These are phyloP conservation scores for Incumbomyces lentus DNA, from an alignment of 2,329 filamentous ascomycete genomes.

Conservation along the genomic window DNA sequence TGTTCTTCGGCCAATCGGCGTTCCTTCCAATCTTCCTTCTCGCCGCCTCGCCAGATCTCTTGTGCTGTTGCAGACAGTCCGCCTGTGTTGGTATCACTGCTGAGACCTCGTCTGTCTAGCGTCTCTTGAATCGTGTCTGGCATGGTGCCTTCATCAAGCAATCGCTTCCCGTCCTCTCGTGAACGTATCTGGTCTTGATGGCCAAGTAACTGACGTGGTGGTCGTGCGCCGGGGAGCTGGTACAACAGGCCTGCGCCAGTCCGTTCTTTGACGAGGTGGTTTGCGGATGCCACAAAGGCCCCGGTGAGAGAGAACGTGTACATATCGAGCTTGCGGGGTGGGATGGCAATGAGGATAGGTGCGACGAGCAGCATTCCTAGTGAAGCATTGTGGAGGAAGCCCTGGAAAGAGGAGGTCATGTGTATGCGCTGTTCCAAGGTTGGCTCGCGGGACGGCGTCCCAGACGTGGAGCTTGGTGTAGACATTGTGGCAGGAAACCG, in stretches of 20 bases:
- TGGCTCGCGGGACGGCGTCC: background rate
- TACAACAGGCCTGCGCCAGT: constrained; percentile 29
- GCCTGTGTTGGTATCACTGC: constrained; percentile 16
- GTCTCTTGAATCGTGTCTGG: background rate
- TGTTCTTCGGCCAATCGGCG: constrained; percentile 30
- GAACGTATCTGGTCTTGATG: constrained; percentile 10
- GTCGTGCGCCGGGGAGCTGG: constrained; percentile 18
- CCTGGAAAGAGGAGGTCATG: constrained; percentile 12
- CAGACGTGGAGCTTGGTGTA: background rate
- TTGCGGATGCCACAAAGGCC: constrained; percentile 39
- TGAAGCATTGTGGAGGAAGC: constrained; percentile 32
- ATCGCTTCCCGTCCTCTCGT: constrained; percentile 15
- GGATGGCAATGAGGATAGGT: constrained; percentile 45
- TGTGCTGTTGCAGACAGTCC: constrained; percentile 10
- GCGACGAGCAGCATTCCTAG: constrained; percentile 42
- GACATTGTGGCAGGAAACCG: background rate
- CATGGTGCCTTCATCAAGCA: constrained; percentile 15
- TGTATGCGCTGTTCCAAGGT: constrained; percentile 8
- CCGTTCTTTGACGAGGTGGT: constrained; percentile 37
- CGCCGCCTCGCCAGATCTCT: constrained; percentile 22
- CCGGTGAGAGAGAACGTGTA: constrained; percentile 47
- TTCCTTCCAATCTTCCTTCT: constrained; percentile 30
- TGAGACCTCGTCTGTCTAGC: constrained; percentile 2
- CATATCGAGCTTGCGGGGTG: constrained; percentile 52
- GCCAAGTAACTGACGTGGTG: constrained; percentile 10